Evolutionary conservation across 2,329 filamentous ascomycete species (phyloP), one percentile per base, ranked within the genome.

Genomic region (Mycosphaerella arachidis): DNA sequence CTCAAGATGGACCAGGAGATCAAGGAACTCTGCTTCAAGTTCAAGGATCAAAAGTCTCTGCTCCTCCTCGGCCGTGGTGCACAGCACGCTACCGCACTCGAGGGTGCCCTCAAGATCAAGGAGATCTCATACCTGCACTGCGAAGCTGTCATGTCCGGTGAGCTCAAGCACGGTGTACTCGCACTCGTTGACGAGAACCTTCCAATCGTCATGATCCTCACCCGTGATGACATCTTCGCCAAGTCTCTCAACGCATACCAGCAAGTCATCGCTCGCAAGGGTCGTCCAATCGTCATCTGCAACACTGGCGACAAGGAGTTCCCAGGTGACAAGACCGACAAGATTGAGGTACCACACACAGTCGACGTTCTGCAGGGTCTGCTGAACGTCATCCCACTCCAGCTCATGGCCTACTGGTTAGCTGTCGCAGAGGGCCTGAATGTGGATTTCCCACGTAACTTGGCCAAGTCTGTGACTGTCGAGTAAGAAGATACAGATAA

Each of bases 171-270:
- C 78, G 94, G 94, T 83, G 94, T 99, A 55, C 82, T 99, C 74
- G 94, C 94, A 56, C 84, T 99, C 64, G 94, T 99, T 61, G 94
- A 99, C 72, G 94, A 99, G 84, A 93, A 96, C 79, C 86, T 99
- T 40, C 94, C 94, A 64, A 99, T 99, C 76, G 96, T 99, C 78
- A 99, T 99, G 94, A 97, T 99, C 73, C 84, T 99, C 63, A 99
- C 94, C 57, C 90, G 94, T 62, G 94, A 99, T 75, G 85, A 92
- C 70, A 88, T 99, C 73, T 99, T 99, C 81, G 89, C 89, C 76
- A 99, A 99, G 82, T 97, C 94, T n/a, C 84, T 99, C 73, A 99
- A 99, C 77, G 94, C 94, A 71, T 99, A 97, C 79, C 94, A 99
- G 81, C 94, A 99, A 83, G 94, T 99, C 73, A 93, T 96, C 82